Percentiles rank a stretch among this genome's conserved stretches.
Evolutionary conservation across 371 early-diverging fungal genomes (phyloP).

Genomic region (Entomophthora muscae): DNA sequence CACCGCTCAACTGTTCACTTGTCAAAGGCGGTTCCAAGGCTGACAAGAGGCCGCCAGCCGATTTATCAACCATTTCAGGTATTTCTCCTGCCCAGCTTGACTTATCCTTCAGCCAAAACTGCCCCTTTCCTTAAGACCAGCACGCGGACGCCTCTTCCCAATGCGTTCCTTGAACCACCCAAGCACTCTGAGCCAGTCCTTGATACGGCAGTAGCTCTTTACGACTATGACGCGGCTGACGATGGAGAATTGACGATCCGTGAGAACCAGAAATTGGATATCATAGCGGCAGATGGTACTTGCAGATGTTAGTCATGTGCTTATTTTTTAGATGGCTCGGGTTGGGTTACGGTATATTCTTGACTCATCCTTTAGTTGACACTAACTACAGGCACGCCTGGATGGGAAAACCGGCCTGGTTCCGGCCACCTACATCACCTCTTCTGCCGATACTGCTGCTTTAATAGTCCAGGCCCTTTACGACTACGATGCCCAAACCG

Average conservation of each 20-base stretch:
- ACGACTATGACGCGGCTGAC: conserved; percentile 3
- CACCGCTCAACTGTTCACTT: conserved; percentile 50
- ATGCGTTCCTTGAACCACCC: neutral
- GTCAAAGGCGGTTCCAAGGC: conserved; percentile 34
- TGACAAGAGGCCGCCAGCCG: conserved; percentile 17
- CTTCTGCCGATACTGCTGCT: neutral
- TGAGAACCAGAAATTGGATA: neutral
- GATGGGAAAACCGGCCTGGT: conserved; percentile 39
- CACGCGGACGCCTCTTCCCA: neutral
- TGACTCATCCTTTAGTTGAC: neutral
- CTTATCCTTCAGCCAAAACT: conserved; percentile 11
- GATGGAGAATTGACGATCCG: neutral
- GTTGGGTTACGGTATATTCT: conserved; percentile 51
- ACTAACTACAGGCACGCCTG: conserved; percentile 8
- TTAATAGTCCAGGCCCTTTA: conserved; percentile 43
- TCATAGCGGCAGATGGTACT: conserved; percentile 5
- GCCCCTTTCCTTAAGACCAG: conserved; percentile 14
- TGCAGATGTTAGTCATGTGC: neutral
- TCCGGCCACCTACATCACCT: conserved; percentile 39
- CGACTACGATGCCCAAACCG: conserved; percentile 48
- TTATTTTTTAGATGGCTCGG: conserved; percentile 31
- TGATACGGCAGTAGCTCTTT: neutral
- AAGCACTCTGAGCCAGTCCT: neutral
- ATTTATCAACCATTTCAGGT: conserved; percentile 8
- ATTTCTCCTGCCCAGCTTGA: neutral